Evolutionary conservation across 192 early-diverging fungal species (phyloP), one percentile per base, ranked within the genome.

Genomic region (Coemansia sp.): DNA sequence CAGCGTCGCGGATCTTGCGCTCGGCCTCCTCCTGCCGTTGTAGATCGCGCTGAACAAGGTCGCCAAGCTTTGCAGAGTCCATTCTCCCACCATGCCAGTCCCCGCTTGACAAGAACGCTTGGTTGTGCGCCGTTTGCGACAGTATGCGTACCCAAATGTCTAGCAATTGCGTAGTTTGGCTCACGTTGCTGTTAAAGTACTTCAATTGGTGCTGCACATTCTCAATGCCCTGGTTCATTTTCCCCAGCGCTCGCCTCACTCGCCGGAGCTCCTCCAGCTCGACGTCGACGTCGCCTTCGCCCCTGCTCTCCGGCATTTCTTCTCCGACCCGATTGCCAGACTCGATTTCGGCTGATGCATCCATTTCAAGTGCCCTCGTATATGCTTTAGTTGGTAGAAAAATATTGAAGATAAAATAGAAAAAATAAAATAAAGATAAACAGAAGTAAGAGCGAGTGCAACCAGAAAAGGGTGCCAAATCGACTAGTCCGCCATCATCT

Each of bases 51-150:
- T 70, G 66, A 19, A 64, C 44, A 62, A 81, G 66, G 53, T 63
- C 74, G 21, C 53, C 52, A 5, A 76, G 63, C 67, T 68, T 72
- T 21, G 64, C 70, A 13, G 63, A 62, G 47, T 81, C 86, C 69
- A 76, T 69, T 16, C 63, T 50, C 19, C 80, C 72, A 6, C 86
- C 86, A 2, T 86, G 75, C 86, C 86, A 87, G 23, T 77, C 73
- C 19, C 73, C 68, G 63, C 82, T 82, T 11, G 80, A 74, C 65
- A 87, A 62, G 53, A 85, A 77, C 13, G 66, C 60, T 39, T 86
- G 81, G 63, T 76, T 86, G 60, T 87, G 86, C 28, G 81, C 68
- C 17, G 84, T 85, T 44, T 87, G 86, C 37, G 86, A 86, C 37
- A 87, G 62, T 33, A 86, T 78, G 40, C 72, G 68, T 30, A 85